These are phyloP conservation scores for Solanum gracilifrons DNA, from an alignment of 257 asterid species.

Conservation along the genomic window DNA sequence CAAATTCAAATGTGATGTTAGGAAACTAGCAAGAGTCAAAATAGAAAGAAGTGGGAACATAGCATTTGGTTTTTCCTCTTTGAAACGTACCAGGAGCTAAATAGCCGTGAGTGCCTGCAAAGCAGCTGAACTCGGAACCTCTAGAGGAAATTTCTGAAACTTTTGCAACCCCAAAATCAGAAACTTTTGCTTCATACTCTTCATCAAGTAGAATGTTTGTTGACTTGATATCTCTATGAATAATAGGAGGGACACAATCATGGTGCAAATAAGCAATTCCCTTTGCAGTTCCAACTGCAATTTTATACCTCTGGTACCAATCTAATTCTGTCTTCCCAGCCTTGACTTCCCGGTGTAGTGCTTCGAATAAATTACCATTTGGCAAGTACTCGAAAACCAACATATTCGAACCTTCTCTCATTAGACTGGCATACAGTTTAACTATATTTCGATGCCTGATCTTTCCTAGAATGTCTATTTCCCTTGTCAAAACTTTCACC, in stretches of 20 bases:
- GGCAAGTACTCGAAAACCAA: constrained; percentile 3
- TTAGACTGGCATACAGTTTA: not conserved
- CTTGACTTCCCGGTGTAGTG: not conserved
- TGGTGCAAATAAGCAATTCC: constrained; percentile 2
- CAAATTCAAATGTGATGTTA: not conserved
- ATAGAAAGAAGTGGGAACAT: not conserved
- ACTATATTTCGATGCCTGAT: not conserved
- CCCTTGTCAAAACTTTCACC: constrained; percentile 1
- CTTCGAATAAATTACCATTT: constrained; percentile 3
- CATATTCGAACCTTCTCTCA: not conserved
- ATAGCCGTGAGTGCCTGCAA: not conserved
- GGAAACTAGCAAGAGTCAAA: not conserved
- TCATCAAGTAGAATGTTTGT: constrained; percentile 7
- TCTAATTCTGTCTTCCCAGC: not conserved
- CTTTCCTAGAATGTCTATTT: not conserved
- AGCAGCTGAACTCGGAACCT: not conserved
- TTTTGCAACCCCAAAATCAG: constrained; percentile 6
- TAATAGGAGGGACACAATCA: not conserved
- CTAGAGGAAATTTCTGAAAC: not conserved
- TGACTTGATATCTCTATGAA: constrained; percentile 5
- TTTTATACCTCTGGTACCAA: constrained; percentile 1
- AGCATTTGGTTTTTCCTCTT: not conserved
- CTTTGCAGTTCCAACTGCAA: constrained; percentile 1
- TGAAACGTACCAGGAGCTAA: not conserved
- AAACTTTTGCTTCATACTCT: not conserved